Conservation (phyloP, 2,329 filamentous ascomycete genomes). For the Calonectria montana region DNA sequence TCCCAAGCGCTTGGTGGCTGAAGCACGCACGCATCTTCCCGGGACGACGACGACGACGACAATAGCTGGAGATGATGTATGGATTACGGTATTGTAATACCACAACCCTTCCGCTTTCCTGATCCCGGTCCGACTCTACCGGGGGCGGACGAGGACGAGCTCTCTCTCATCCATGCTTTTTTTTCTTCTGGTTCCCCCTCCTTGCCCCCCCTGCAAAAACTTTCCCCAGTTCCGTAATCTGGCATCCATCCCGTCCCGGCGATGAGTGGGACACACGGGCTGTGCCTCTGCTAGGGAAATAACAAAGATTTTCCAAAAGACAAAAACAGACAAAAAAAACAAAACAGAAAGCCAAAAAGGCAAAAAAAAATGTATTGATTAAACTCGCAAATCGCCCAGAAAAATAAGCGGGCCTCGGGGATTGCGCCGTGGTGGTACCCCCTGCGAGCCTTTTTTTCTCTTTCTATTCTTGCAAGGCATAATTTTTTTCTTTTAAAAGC, state of each 20-base stretch:
- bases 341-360: no score
- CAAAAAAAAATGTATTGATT: neutral
- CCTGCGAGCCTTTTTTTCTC: neutral
- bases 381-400: neutral
- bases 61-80: no score
- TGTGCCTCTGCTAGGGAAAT: neutral
- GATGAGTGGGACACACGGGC: neutral
- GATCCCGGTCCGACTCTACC: neutral
- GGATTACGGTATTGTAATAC: no score
- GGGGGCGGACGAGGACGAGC: neutral
- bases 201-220: slow-evolving; percentile 1
- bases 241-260: slow-evolving; percentile 1
- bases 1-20: no score
- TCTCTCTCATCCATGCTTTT: neutral
- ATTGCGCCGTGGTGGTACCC: neutral
- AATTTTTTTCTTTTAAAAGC: neutral
- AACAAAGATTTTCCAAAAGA: neutral
- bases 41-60: neutral
- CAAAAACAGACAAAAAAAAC: neutral
- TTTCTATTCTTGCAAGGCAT: slow-evolving; percentile 4
- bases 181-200: neutral
- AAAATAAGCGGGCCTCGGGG: slow-evolving; percentile 14
- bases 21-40: neutral
- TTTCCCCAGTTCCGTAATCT: slow-evolving; percentile 20
- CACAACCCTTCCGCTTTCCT: neutral